A percentile compares a stretch with the other conserved stretches of the same genome.
phyloP scores from a whole-genome alignment of 2,329 filamentous ascomycete genomes.

The Dactylellina haptotyla region DNA sequence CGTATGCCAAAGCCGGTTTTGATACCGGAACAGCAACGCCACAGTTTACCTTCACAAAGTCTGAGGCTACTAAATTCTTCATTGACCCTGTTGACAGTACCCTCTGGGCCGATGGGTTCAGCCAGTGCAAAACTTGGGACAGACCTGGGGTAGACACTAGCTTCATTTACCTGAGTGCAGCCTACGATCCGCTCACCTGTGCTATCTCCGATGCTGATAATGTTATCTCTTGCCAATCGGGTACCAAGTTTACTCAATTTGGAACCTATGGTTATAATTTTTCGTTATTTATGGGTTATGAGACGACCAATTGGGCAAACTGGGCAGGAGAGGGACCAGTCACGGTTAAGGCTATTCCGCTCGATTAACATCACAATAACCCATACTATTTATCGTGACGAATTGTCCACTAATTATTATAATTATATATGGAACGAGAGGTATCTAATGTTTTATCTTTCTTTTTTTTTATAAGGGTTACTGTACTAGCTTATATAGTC shows the following conservation, averaged over 20 bases:
- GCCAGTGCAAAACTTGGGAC: neutral
- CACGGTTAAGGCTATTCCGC: neutral
- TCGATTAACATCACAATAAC: neutral
- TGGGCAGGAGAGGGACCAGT: neutral
- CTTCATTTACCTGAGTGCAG: neutral
- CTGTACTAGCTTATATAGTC: too few relatives aligned
- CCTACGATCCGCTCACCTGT: neutral
- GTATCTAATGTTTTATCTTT: too few relatives aligned
- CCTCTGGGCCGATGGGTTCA: neutral
- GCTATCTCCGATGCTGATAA: neutral
- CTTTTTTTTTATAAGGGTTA: too few relatives aligned
- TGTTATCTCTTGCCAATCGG: neutral
- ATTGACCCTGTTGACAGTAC: neutral
- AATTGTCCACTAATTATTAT: too few relatives aligned
- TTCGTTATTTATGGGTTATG: slow-evolving; percentile 3
- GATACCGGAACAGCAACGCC: neutral
- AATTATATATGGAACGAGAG: too few relatives aligned
- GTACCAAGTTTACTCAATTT: neutral
- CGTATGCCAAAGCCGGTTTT: neutral
- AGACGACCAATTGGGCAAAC: neutral
- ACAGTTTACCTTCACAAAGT: neutral
- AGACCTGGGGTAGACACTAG: neutral
- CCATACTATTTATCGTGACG: too few relatives aligned
- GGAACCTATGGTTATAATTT: neutral
- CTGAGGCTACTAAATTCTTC: neutral